phyloP scores from a whole-genome alignment of 305 asterid genomes.

The Plantago coronopus region DNA sequence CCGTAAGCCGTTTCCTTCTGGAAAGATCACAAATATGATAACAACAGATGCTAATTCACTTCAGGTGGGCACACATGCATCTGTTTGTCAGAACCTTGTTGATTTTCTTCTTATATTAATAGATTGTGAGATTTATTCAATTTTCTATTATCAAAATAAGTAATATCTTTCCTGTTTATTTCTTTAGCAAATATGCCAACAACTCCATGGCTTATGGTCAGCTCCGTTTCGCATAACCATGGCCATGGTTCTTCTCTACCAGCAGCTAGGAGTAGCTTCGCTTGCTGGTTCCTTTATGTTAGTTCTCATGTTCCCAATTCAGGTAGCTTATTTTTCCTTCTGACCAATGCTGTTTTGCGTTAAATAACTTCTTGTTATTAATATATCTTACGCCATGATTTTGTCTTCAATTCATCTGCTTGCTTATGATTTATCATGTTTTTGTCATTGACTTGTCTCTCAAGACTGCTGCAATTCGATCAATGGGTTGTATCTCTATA shows the following conservation, averaged over 20 bases:
- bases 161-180: conserved; percentile 13
- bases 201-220: conserved; percentile 93
- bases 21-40: conserved; percentile 87
- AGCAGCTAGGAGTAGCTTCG: conserved; percentile 81
- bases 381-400: conserved; percentile 7
- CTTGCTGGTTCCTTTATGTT: conserved; percentile 75
- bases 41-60: conserved; percentile 91
- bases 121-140: neutral
- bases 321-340: conserved; percentile 46
- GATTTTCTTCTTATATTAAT: neutral
- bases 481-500: conserved; percentile 2
- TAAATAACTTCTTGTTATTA: neutral
- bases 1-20: conserved; percentile 79
- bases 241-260: conserved; percentile 91
- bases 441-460: neutral
- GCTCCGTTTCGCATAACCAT: conserved; percentile 74
- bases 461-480: conserved; percentile 14
- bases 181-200: conserved; percentile 83
- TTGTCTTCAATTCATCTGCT: conserved; percentile 16
- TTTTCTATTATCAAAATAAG: neutral
- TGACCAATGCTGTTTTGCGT: conserved; percentile 7
- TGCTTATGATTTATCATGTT: conserved; percentile 3
- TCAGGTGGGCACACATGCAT: conserved; percentile 51
- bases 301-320: conserved; percentile 81
- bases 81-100: conserved; percentile 5